phyloP scores from a whole-genome alignment of 2,329 filamentous ascomycete genomes.

The Trichophyton simii region DNA sequence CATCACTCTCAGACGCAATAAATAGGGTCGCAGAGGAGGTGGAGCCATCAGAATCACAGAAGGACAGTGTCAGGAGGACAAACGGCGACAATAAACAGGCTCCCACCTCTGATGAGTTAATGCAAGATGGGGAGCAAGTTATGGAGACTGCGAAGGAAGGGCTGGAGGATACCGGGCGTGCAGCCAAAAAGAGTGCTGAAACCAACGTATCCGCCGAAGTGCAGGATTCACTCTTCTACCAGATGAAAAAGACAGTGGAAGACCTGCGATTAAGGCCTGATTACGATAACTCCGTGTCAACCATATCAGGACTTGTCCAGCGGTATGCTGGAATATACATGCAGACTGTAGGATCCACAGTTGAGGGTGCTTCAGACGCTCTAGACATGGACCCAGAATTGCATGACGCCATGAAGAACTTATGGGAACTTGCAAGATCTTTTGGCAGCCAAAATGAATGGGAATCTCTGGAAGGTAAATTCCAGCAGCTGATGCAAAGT shows the following conservation, averaged over 20 bases:
- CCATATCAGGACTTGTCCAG: conserved; percentile 60
- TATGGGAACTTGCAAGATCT: conserved; percentile 67
- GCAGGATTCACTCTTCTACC: conserved; percentile 57
- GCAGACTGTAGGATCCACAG: conserved; percentile 54
- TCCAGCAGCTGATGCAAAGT: conserved; percentile 60
- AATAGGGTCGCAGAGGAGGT: conserved; percentile 60
- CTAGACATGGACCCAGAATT: conserved; percentile 60
- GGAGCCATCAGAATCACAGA: conserved; percentile 53
- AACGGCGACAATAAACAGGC: conserved; percentile 35
- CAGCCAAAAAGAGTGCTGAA: conserved; percentile 56
- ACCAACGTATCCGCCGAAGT: conserved; percentile 63
- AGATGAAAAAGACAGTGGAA: conserved; percentile 62
- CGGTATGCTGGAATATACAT: conserved; percentile 70
- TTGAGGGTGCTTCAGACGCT: conserved; percentile 55
- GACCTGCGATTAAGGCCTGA: conserved; percentile 65
- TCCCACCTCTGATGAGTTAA: conserved; percentile 51
- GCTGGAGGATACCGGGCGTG: conserved; percentile 32
- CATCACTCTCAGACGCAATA: conserved; percentile 63
- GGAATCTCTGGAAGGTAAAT: conserved; percentile 57
- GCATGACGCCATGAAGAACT: conserved; percentile 62
- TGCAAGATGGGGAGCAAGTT: conserved; percentile 44
- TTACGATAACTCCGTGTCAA: conserved; percentile 77
- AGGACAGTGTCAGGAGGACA: conserved; percentile 40
- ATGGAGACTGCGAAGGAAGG: conserved; percentile 28
- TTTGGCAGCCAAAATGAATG: conserved; percentile 66